Evolutionary conservation across 139 green algal genomes (phyloP).

Genomic region (Chara braunii): DNA sequence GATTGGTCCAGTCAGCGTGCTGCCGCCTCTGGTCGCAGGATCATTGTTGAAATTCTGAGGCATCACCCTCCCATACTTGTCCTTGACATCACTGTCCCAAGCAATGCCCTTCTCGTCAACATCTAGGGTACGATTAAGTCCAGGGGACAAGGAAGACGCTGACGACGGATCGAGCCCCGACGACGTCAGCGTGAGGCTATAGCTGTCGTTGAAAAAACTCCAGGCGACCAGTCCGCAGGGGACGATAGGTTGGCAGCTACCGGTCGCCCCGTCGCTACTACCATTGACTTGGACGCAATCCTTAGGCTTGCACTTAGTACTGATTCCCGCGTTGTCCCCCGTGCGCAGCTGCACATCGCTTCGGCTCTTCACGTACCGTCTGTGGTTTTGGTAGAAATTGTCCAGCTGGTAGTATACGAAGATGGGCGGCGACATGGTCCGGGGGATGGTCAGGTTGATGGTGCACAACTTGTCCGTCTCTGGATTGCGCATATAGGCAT

Average conservation of each 20-base stretch:
- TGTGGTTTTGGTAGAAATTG: conserved; percentile 89
- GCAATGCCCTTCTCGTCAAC: conserved; percentile 57
- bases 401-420: conserved; percentile 88
- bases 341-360: conserved; percentile 67
- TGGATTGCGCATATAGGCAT: conserved; percentile 22
- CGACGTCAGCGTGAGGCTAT: conserved; percentile 12
- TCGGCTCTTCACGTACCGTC: conserved; percentile 63
- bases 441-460: conserved; percentile 45
- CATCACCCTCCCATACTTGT: conserved; percentile 57
- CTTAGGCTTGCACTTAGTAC: conserved; percentile 52
- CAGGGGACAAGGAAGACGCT: neutral
- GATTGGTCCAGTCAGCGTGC: conserved; percentile 47
- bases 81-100: conserved; percentile 57
- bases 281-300: conserved; percentile 22
- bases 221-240: conserved; percentile 88
- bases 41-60: conserved; percentile 68
- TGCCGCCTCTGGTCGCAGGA: conserved; percentile 51
- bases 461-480: conserved; percentile 39
- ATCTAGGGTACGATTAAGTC: too few relatives aligned
- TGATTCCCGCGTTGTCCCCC: conserved; percentile 23
- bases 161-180: neutral
- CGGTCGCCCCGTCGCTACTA: neutral
- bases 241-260: conserved; percentile 56
- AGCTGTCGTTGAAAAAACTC: conserved; percentile 86
- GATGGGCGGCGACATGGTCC: conserved; percentile 57